These are phyloP conservation scores for Syzygium syzygioides DNA, from an alignment of 441 rosid species.

Conservation along the genomic window DNA sequence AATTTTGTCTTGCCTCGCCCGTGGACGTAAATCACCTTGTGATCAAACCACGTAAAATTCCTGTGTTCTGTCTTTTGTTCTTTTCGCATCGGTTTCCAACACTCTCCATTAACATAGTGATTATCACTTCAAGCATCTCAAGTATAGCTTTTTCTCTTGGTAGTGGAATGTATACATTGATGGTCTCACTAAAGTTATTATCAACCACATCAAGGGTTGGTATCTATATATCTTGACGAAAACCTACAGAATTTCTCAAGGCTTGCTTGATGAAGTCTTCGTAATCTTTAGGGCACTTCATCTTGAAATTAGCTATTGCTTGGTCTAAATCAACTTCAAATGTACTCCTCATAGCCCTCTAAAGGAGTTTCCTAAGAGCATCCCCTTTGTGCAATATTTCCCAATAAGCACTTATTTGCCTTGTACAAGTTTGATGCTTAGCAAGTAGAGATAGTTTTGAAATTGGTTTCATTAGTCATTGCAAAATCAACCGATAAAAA, in stretches of 20 bases:
- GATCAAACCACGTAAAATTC: too few relatives aligned
- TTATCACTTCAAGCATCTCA: not conserved
- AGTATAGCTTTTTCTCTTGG: not conserved
- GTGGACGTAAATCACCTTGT: too few relatives aligned
- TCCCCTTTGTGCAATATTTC: not conserved
- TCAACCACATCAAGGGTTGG: not conserved
- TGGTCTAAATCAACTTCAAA: not conserved
- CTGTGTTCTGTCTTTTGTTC: too few relatives aligned
- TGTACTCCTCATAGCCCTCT: not conserved
- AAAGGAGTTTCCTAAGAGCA: not conserved
- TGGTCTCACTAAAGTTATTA: not conserved
- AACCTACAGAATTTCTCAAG: not conserved
- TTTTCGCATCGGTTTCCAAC: too few relatives aligned
- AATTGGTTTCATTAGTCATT: not conserved
- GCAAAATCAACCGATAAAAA: not conserved
- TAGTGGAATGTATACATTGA: not conserved
- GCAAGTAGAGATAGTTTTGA: not conserved
- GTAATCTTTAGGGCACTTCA: not conserved
- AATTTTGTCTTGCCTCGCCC: too few relatives aligned
- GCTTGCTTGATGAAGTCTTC: not conserved
- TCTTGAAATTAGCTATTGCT: not conserved
- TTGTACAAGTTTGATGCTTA: not conserved
- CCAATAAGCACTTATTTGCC: not conserved
- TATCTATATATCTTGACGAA: not conserved
- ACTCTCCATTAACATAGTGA: not conserved